Evolutionary conservation across 2,329 filamentous ascomycete species (phyloP), one percentile per base, ranked within the genome.

Genomic region (Microsporum ferrugineum): DNA sequence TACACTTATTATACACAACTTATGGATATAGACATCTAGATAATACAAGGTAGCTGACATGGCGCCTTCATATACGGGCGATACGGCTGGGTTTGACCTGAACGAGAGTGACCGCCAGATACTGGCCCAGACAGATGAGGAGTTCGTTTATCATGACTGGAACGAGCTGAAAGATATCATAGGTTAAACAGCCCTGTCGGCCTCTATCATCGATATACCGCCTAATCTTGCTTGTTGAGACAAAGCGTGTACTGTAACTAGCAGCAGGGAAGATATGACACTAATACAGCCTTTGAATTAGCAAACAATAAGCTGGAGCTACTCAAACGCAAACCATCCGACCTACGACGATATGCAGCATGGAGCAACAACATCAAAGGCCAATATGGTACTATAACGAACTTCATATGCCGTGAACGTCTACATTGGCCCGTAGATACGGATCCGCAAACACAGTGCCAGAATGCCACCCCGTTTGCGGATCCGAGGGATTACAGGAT

Each of bases 271-370:
- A 17, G 43, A 2, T 23, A 7, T 29, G 17, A n/a, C 17, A n/a
- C 49, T 53, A 53, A 39, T 34, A 49, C 5, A 58, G 59, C 43
- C 39, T 47, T 47, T 36, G 17, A 57, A 58, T 36, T 66, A 79
- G 73, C 74, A 17, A 73, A 75, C 41, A 81, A 83, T 67, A 75
- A 78, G 62, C 80, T 86, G 60, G 78, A 79, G 63, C 72, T 78
- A 38, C 74, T 86, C 8, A 83, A 81, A 68, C 80, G 84, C 65
- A 79, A 78, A 70, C 84, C 84, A 27, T 83, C 80, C 63, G 79
- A 83, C 65, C 74, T 85, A 14, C 76, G 77, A 68, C 78, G 80
- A 59, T 86, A 86, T 67, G 76, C 85, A n/a, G 75, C 76, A 36
- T 86, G 83, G 83, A 80, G 79, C 2, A 72, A 73, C 45, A 72